Percentiles rank a stretch among this genome's conserved stretches.
Evolutionary conservation across 352 stramenopile species (phyloP).

Genomic region (Globisporangium solare): DNA sequence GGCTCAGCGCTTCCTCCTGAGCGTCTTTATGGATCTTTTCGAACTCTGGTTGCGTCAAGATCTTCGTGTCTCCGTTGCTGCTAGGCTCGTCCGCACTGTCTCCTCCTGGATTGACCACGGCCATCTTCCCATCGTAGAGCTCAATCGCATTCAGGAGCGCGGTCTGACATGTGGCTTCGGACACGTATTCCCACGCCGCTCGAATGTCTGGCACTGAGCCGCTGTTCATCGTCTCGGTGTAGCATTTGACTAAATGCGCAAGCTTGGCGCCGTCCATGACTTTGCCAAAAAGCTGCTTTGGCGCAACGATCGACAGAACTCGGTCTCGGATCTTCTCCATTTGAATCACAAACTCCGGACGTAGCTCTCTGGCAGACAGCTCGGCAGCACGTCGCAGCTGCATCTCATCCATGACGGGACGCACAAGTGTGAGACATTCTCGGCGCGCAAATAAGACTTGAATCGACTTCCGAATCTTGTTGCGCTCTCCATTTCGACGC

Average conservation of each 20-base stretch:
- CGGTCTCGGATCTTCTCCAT: constrained; percentile 51
- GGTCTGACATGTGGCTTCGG: constrained; percentile 67
- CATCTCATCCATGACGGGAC: constrained; percentile 64
- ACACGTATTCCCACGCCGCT: constrained; percentile 79
- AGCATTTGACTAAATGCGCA: constrained; percentile 55
- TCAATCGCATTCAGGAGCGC: constrained; percentile 48
- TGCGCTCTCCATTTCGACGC: constrained; percentile 59
- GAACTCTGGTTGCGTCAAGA: constrained; percentile 67
- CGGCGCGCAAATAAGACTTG: constrained; percentile 66
- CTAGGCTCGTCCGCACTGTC: constrained; percentile 14
- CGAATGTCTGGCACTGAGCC: constrained; percentile 78
- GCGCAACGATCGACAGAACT: constrained; percentile 41
- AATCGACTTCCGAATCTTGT: constrained; percentile 60
- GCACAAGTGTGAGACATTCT: constrained; percentile 75
- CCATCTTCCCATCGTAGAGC: constrained; percentile 54
- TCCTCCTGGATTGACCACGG: constrained; percentile 17
- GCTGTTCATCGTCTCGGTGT: constrained; percentile 77
- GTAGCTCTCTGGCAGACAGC: constrained; percentile 45
- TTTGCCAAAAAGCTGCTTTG: constrained; percentile 70
- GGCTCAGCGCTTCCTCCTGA: constrained; percentile 55
- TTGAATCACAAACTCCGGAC: constrained; percentile 73
- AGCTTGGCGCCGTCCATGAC: constrained; percentile 59
- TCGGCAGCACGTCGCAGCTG: constrained; percentile 54
- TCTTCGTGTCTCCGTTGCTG: constrained; percentile 25
- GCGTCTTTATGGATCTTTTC: constrained; percentile 70